Base-by-base conservation (phyloP, 305 asterid genomes). In the Solanum chacoense region DNA sequence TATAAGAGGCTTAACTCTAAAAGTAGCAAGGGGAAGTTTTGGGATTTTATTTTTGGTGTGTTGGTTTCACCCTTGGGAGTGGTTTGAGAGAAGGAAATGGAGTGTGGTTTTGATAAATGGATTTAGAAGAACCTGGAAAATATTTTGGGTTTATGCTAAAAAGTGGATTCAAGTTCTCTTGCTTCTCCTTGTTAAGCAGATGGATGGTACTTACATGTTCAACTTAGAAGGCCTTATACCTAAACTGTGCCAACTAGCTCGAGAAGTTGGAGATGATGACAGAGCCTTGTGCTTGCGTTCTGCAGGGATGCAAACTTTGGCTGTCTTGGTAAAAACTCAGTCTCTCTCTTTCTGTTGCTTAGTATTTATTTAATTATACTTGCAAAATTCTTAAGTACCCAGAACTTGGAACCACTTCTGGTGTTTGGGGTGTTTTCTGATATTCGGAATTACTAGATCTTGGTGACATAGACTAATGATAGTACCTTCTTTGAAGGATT, bases 201-300 rank as follows among this genome's bases (percentile, higher is more conserved):
- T 87, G 77, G 94, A 93, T 50, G 89, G 94, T 85, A 91, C 94
- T 50, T 88, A 93, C 72, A 92, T 93, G 95, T 93, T 92, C 93
- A 93, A 91, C 92, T 91, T 93, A 90, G 95, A 93, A 88, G 95
- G 95, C 50, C 95, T 93, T 40, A 93, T 93, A 73, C 94, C 95
- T 38, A 93, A 91, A 81, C 81, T 93, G 65, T 92, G 95, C 88
- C 92, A 90, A 88, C 89, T 93, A 36, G 94, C 95, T 79, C 92
- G 90, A 88, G 94, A 93, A 91, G 87, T 90, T 92, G 95, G 95
- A 88, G 93, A 91, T 34, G 90, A 93, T 89, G 95, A 92, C 38
- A 91, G 91, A 87, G 92, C 92, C 74, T 85, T 92, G 83, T 42
- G 75, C 87, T 87, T 91, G 80, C 86, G 91, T 83, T 91, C 92